These are phyloP conservation scores for Amauroascus niger DNA, from an alignment of 2,329 filamentous ascomycete genomes.

Conservation along the genomic window DNA sequence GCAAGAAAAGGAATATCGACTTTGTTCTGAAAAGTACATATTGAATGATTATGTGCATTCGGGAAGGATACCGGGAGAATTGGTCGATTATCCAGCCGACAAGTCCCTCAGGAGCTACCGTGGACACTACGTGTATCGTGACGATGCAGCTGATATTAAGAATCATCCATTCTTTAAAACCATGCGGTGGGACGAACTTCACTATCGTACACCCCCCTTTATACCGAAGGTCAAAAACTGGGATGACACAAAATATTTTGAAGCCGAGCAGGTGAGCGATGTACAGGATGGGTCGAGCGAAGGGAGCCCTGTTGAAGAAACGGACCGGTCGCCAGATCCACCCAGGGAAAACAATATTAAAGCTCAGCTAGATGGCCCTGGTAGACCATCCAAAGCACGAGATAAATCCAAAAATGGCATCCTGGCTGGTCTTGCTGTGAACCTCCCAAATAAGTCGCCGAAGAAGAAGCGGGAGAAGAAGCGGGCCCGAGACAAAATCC, in stretches of 20 bases:
- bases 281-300: constrained; percentile 39
- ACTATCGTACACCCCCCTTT: constrained; percentile 64
- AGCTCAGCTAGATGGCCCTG: not conserved
- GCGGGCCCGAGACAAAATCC: constrained; percentile 70
- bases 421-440: constrained; percentile 21
- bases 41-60: constrained; percentile 48
- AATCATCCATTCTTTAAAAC: constrained; percentile 74
- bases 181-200: constrained; percentile 67
- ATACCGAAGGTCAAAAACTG: constrained; percentile 59
- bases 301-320: constrained; percentile 5
- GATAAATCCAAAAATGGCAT: constrained; percentile 14
- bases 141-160: constrained; percentile 86
- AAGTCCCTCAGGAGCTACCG: constrained; percentile 32
- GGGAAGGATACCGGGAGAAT: constrained; percentile 24
- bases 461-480: constrained; percentile 58
- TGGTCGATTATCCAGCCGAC: constrained; percentile 27
- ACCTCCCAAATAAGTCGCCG: constrained; percentile 36
- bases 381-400: not conserved
- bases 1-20: constrained; percentile 61
- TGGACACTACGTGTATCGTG: constrained; percentile 62
- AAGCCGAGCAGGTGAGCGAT: constrained; percentile 60
- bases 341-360: not conserved
- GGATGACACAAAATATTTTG: constrained; percentile 82
- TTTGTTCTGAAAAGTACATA: constrained; percentile 67
- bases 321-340: not conserved